Evolutionary conservation across 2,329 filamentous ascomycete genomes (phyloP).

Genomic region (Proliferodiscus dingleyae): DNA sequence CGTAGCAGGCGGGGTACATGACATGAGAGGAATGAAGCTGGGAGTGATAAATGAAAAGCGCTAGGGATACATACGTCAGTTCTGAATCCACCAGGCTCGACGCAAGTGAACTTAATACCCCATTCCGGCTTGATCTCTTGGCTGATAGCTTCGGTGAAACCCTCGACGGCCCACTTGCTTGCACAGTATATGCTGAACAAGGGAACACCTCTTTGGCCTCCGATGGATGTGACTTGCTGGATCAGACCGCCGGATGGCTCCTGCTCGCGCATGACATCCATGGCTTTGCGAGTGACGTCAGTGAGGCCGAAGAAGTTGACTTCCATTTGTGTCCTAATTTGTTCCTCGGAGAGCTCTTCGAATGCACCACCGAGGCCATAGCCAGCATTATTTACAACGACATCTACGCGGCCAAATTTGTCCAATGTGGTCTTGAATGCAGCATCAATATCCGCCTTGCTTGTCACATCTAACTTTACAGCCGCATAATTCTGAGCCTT

Average conservation of each 20-base stretch:
- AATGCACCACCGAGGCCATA: slow-evolving; percentile 50
- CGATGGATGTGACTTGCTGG: slow-evolving; percentile 38
- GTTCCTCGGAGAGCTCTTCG: slow-evolving; percentile 44
- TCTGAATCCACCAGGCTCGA: slow-evolving; percentile 38
- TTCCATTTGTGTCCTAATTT: slow-evolving; percentile 50
- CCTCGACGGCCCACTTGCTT: slow-evolving; percentile 39
- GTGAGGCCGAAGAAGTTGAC: slow-evolving; percentile 56
- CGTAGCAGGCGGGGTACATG: no score
- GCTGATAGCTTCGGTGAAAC: slow-evolving; percentile 35
- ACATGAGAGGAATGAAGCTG: no score
- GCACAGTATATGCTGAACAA: slow-evolving; percentile 35
- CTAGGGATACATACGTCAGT: no score
- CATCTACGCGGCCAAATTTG: slow-evolving; percentile 52
- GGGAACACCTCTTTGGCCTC: slow-evolving; percentile 33
- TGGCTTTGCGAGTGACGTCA: slow-evolving; percentile 43
- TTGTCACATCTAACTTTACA: slow-evolving; percentile 49
- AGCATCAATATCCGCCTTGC: slow-evolving; percentile 36
- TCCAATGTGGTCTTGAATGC: slow-evolving; percentile 36
- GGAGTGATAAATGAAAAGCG: no score
- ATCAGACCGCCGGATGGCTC: slow-evolving; percentile 35
- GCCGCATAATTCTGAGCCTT: slow-evolving; percentile 39
- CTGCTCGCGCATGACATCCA: slow-evolving; percentile 33
- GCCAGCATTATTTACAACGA: slow-evolving; percentile 58
- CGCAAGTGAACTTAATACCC: slow-evolving; percentile 36
- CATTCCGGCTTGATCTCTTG: slow-evolving; percentile 35